These are phyloP conservation scores for Dactylellina sp. DNA, from an alignment of 2,329 filamentous ascomycete genomes.

Conservation along the genomic window DNA sequence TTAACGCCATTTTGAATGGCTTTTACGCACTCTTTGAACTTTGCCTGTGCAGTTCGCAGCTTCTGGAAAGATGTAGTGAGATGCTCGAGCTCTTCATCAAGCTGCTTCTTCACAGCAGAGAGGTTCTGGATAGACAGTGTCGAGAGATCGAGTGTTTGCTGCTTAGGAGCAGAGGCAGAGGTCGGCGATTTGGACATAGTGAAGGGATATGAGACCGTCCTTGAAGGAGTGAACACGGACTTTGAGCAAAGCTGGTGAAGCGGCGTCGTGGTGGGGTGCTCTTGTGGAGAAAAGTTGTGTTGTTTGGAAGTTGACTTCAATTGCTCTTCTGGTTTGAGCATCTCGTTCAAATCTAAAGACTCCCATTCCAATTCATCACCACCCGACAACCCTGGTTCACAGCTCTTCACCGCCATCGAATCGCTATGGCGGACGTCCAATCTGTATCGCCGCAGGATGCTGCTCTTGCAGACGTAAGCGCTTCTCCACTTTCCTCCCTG, in stretches of 20 bases:
- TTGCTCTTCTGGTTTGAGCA: conserved; percentile 6
- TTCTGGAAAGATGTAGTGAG: conserved; percentile 90
- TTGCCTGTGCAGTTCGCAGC: conserved; percentile 86
- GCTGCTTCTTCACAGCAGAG: conserved; percentile 90
- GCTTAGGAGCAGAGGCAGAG: conserved; percentile 17
- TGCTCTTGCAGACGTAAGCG: conserved; percentile 38
- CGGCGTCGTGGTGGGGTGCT: conserved; percentile 32
- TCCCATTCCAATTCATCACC: conserved; percentile 13
- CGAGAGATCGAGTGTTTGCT: conserved; percentile 73
- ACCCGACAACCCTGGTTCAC: conserved; percentile 19
- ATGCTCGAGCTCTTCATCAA: conserved; percentile 95
- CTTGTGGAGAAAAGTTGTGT: conserved; percentile 36
- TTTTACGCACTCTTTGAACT: conserved; percentile 88
- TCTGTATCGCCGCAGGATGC: conserved; percentile 53
- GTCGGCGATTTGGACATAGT: conserved; percentile 45
- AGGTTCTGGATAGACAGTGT: conserved; percentile 86
- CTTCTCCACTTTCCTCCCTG: not conserved
- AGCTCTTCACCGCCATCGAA: conserved; percentile 19
- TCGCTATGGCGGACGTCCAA: conserved; percentile 56
- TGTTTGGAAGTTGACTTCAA: conserved; percentile 23
- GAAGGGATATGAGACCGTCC: not conserved
- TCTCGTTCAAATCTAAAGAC: not conserved
- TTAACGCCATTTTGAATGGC: conserved; percentile 75
- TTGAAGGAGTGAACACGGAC: conserved; percentile 1
- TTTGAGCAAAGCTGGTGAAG: not conserved